Evolutionary conservation across 2,329 filamentous ascomycete genomes (phyloP), one percentile per base, ranked within the genome.

Genomic region (Neophaeococcomyces mojaviensis): DNA sequence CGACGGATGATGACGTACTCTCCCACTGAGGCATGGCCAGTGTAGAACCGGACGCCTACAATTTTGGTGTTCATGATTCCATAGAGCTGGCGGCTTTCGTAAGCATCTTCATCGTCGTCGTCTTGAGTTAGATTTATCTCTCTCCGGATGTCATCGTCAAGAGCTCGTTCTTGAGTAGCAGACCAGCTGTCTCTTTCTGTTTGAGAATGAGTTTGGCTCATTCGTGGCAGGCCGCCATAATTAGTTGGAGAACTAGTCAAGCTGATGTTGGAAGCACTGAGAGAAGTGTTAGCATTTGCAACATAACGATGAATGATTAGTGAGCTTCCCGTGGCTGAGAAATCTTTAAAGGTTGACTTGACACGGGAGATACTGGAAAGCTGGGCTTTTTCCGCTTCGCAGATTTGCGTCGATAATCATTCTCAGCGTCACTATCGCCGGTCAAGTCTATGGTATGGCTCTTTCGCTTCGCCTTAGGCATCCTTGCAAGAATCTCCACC

Each of bases 1-100:
- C 86, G 70, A 30, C 68, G 69, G 44, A 83, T 67, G 38, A 81
- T 62, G 2, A 86, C 79, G 44, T 75, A 69, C 59, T 87, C 82
- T 19, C 81, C 80, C 2, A 69, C 55, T 6, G 73, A 80, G 12
- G 81, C 82, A 53, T 73, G 68, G 1, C 82, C 82, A 45, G 63
- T 64, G 60, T 87, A 86, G 59, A 78, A 85, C 67, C 73, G 56
- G 58, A 75, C 64, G 2, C 79, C 79, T 2, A 82, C 79, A 40
- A 82, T 78, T 46, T 79, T 80, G 15, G 68, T 70, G 15, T 69
- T 57, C 15, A 77, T 47, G 31, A 54, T 69, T 58, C 68, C 67
- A 48, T 70, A 70, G 16, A 66, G 61, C 34, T 65, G 57, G 38
- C 57, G 65, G 19, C 52, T 60, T 3, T 58, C 56, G 41, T 62